Evolutionary conservation across 805 yeast species (phyloP).

Genomic region (Wickerhamiella cacticola): DNA sequence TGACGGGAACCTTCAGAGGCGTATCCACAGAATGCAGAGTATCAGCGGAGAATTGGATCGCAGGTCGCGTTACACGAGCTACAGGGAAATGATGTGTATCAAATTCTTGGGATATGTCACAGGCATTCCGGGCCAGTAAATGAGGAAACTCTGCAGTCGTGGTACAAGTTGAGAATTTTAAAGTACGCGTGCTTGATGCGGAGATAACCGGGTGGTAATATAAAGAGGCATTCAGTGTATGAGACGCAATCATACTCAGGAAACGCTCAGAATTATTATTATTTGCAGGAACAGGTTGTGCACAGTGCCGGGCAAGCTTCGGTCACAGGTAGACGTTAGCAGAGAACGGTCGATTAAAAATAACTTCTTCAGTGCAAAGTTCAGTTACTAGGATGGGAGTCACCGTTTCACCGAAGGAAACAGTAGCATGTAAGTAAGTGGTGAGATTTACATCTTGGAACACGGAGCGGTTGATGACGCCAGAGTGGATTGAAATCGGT

Average conservation of each 20-base stretch:
- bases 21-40: too few species aligned
- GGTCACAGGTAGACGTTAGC: background rate
- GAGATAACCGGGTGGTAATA: background rate
- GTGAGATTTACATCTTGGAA: background rate
- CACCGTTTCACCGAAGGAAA: background rate
- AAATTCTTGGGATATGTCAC: too few species aligned
- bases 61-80: too few species aligned
- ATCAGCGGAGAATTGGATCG: too few species aligned
- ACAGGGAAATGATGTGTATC: too few species aligned
- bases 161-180: background rate
- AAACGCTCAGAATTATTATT: background rate
- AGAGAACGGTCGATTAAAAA: background rate
- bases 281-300: background rate
- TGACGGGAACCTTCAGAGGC: too few species aligned
- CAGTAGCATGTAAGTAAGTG: background rate
- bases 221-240: too few species aligned
- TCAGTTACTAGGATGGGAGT: background rate
- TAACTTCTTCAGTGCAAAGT: background rate
- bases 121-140: background rate
- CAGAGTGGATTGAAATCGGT: too few species aligned
- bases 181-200: too few species aligned
- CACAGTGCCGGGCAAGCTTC: background rate
- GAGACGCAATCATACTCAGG: background rate
- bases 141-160: background rate
- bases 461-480: background rate